Base-by-base conservation (phyloP, 345 rosid species). In the Brassica incana region DNA sequence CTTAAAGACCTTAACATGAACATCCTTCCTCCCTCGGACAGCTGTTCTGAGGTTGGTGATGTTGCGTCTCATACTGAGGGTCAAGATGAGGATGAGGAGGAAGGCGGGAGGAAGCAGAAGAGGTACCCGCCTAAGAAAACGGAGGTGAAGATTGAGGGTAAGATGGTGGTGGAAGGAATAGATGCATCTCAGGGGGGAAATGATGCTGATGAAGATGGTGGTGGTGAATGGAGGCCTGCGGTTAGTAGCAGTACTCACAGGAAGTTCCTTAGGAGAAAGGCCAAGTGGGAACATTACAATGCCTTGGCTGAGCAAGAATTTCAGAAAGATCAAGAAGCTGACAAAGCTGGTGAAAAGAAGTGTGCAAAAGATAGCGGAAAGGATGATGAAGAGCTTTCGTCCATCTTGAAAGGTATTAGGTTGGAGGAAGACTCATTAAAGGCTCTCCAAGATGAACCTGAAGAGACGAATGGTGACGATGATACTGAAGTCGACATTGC, bases 241-340 rank as follows among this genome's bases (percentile, higher is more conserved):
- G 99, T 93, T 20, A 90, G 99, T 84, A 87, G 93, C 68, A 90
- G 98, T 80, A 91, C 99, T 67, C 98, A 90, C 78, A 85, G 93
- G 75, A 95, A 89, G 77, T 93, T 23, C 76, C 88, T 93, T 65
- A 88, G 93, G 78, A 88, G 98, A 83, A 88, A 88, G 85, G 93
- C 89, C 5, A 59, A 59, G 27, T 25, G 89, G 59, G 96, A 90
- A 71, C 69, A 83, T 32, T 38, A 74, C 60, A 86, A 83, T 56
- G 87, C 88, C 2, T 78, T 86, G 71, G 81, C 83, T 54, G 91
- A 91, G 76, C 84, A 85, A 80, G 98, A 92, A 18, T 62, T 81
- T 64, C 86, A 81, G 82, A 85, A 81, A 74, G 92, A 86, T 78
- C 78, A 64, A 33, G 89, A 84, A 76, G 83, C 77, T 60, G 78